Evolutionary conservation across 2,329 filamentous ascomycete genomes (phyloP).

Genomic region (Epichloe bromicola): DNA sequence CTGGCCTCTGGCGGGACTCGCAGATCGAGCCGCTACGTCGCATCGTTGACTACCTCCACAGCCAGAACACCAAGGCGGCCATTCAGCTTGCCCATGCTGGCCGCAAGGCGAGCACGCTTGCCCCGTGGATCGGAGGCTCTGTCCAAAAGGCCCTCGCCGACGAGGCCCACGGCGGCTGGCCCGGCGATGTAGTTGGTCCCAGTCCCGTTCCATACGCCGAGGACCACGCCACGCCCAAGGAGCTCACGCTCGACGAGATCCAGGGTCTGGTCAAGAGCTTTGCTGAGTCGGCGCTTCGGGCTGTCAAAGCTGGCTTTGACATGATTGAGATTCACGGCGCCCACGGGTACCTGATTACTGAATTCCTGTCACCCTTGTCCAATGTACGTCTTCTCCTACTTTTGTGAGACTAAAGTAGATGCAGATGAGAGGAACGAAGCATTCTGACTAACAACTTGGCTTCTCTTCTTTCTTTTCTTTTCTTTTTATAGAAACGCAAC

Average conservation of each 20-base stretch:
- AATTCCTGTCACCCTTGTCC: slow-evolving; percentile 34
- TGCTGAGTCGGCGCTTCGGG: slow-evolving; percentile 36
- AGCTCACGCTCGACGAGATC: slow-evolving; percentile 52
- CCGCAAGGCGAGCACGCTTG: slow-evolving; percentile 47
- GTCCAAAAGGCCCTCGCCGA: slow-evolving; percentile 33
- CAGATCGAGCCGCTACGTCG: slow-evolving; percentile 61
- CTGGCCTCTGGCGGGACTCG: slow-evolving; percentile 70
- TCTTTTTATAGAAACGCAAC: slow-evolving; percentile 20
- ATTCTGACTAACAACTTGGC: too few relatives aligned
- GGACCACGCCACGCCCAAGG: slow-evolving; percentile 38
- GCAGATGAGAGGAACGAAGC: too few relatives aligned
- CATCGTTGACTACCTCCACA: slow-evolving; percentile 67
- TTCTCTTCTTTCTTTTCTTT: too few relatives aligned
- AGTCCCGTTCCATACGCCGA: slow-evolving; percentile 45
- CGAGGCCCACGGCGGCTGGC: slow-evolving; percentile 41
- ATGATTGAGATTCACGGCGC: slow-evolving; percentile 32
- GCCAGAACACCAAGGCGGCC: slow-evolving; percentile 60
- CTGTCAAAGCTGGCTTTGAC: slow-evolving; percentile 39
- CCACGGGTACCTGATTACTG: slow-evolving; percentile 46
- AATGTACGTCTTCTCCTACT: too few relatives aligned
- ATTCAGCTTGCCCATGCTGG: slow-evolving; percentile 79
- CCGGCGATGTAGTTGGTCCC: slow-evolving; percentile 38
- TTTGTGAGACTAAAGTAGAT: too few relatives aligned
- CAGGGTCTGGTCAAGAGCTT: slow-evolving; percentile 45
- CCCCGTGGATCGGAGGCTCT: slow-evolving; percentile 45